Percentiles rank a stretch among this genome's conserved stretches.
These are phyloP conservation scores for Coemansia sp. DNA, from an alignment of 371 early-diverging fungal species.

Conservation along the genomic window DNA sequence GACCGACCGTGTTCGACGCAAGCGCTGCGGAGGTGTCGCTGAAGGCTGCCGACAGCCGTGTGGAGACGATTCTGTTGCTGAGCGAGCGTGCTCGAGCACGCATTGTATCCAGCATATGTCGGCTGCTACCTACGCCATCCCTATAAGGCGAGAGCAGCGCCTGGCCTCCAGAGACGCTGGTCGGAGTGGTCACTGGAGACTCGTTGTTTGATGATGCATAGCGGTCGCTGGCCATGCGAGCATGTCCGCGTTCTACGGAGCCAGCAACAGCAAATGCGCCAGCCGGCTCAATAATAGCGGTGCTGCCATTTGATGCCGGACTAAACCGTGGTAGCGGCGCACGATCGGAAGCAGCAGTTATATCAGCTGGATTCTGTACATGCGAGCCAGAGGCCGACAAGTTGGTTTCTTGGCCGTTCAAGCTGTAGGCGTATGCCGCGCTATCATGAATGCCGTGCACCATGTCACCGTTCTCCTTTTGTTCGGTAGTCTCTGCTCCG, in stretches of 20 bases:
- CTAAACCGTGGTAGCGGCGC: constrained; percentile 1
- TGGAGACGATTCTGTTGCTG: constrained; percentile 22
- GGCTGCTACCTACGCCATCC: neutral
- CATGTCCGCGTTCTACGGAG: neutral
- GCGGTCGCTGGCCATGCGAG: neutral
- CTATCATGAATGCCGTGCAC: neutral
- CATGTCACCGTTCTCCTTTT: neutral
- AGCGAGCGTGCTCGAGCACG: constrained; percentile 44
- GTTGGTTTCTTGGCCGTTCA: neutral
- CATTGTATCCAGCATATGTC: constrained; percentile 20
- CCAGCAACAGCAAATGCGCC: neutral
- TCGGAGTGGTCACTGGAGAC: constrained; percentile 23
- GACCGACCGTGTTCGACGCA: neutral
- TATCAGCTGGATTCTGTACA: neutral
- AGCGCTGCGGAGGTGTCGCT: constrained; percentile 18
- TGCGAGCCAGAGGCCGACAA: neutral
- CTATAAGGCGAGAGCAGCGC: constrained; percentile 8
- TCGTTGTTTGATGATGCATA: neutral
- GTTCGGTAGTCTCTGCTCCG: neutral
- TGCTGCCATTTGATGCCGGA: constrained; percentile 16
- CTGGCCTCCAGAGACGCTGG: constrained; percentile 17
- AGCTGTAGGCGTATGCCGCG: neutral
- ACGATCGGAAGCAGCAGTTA: neutral
- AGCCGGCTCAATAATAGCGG: neutral
- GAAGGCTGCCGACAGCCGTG: constrained; percentile 27